Evolutionary conservation across 1,284 basidiomycete genomes (phyloP).

Genomic region (Meira miltonrushii): DNA sequence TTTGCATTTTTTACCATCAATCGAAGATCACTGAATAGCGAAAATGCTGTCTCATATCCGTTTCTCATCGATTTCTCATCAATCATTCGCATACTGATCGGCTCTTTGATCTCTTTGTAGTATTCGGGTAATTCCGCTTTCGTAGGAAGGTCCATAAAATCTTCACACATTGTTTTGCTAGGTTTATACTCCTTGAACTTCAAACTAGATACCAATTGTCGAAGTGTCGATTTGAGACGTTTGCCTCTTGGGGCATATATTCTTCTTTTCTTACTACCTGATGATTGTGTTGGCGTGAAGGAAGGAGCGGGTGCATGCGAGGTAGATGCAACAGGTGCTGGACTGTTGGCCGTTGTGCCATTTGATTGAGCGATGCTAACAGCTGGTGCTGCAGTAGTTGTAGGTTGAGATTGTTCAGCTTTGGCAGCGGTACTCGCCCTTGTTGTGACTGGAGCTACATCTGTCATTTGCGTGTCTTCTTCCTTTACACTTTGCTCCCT

Average conservation of each 20-base stretch:
- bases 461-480: background rate
- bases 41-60: slow-evolving; percentile 40
- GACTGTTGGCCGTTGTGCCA: background rate
- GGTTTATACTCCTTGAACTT: background rate
- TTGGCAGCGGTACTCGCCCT: background rate
- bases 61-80: slow-evolving; percentile 25
- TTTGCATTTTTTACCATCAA: slow-evolving; percentile 50
- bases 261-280: slow-evolving; percentile 28
- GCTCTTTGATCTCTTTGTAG: slow-evolving; percentile 42
- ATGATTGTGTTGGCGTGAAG: slow-evolving; percentile 26
- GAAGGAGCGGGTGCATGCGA: background rate
- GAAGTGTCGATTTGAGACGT: slow-evolving; percentile 42
- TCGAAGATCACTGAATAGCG: slow-evolving; percentile 37
- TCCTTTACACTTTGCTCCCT: background rate
- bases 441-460: background rate
- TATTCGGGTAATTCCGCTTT: slow-evolving; percentile 43
- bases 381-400: too few relatives aligned
- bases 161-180: slow-evolving; percentile 19
- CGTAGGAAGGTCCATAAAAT: slow-evolving; percentile 43
- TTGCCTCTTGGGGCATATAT: slow-evolving; percentile 40
- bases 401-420: background rate
- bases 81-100: slow-evolving; percentile 41
- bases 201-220: slow-evolving; percentile 31
- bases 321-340: background rate
- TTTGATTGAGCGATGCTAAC: slow-evolving; percentile 16